Conservation (phyloP, 495 filamentous ascomycete genomes). For the Parathielavia appendiculata region DNA sequence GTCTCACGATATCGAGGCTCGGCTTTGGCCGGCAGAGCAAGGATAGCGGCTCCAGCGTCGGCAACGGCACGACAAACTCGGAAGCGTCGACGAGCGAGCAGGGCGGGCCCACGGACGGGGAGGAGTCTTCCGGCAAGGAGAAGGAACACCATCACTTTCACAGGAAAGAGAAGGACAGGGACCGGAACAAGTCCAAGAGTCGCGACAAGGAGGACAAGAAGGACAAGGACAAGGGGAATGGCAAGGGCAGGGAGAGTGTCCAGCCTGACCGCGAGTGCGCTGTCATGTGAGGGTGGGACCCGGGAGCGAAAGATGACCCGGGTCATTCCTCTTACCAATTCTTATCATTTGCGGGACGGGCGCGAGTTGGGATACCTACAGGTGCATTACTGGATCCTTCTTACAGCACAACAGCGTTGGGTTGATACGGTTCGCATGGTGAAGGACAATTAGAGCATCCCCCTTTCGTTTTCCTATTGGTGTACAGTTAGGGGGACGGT, state of each 20-base stretch:
- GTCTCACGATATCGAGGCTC: conserved; percentile 61
- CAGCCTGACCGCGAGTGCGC: conserved; percentile 67
- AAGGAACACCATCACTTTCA: conserved; percentile 35
- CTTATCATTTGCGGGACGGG: not conserved
- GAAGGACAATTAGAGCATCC: too few species aligned
- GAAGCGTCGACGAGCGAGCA: conserved; percentile 34
- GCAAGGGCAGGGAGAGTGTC: conserved; percentile 27
- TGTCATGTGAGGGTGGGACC: conserved; percentile 31
- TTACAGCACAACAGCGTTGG: too few species aligned
- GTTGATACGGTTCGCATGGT: too few species aligned
- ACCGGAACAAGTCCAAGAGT: conserved; percentile 43
- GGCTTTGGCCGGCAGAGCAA: conserved; percentile 49
- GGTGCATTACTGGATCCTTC: too few species aligned
- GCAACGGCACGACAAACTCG: conserved; percentile 21
- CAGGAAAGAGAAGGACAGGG: conserved; percentile 37
- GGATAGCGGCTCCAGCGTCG: conserved; percentile 38
- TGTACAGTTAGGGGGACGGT: too few species aligned
- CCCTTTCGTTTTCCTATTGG: too few species aligned
- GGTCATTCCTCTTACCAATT: not conserved
- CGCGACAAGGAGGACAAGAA: conserved; percentile 33
- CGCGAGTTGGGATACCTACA: too few species aligned
- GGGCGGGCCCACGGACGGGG: conserved; percentile 34
- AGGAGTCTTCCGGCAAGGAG: not conserved
- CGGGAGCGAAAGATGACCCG: not conserved
- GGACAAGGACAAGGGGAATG: conserved; percentile 36